Base-by-base conservation (phyloP, 139 green algal genomes). In the Tetraselmis striata region DNA sequence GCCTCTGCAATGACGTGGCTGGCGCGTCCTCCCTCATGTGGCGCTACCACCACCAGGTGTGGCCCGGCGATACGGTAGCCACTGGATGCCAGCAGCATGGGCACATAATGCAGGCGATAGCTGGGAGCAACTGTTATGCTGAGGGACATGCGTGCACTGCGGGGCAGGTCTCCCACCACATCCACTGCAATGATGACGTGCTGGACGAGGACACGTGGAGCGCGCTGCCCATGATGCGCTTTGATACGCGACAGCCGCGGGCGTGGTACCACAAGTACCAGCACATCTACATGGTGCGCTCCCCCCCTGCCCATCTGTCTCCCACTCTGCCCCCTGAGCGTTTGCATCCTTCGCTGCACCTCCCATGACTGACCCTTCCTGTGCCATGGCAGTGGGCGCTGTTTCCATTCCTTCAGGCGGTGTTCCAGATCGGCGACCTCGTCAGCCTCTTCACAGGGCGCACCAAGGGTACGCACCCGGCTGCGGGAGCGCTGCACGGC, bases 151-250 rank as follows among this genome's bases (percentile, higher is more conserved):
- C n/a, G n/a, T n/a, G n/a, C n/a, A n/a, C n/a, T n/a, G n/a, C n/a
- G n/a, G n/a, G n/a, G n/a, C 87, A 95, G 88, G 92, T 97, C 76
- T 95, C 89, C 0, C 93, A 97, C 80, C 93, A 97, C 87, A 92
- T 97, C 77, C 93, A 97, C 88, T 97, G 93, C 91, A 97, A 97
- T 80, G 93, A 95, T 76, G 92, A 93, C 45, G 92, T 86, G 1
- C 82, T 96, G 32, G 93, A 97, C 79, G 92, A 96, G 88, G 93
- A 97, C 83, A 92, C 95, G 1, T 90, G 93, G 81, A 91, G 79
- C 30, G 82, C 92, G 26, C 93, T 93, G 79, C 93, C 93, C 0
- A 67, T 96, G 31, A 80, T 97, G 75, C 89, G 93, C 82, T 95
- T 97, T 86, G 93, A 97, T 86, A 79, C 90, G 1, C 85, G 91